Conservation (phyloP, 495 filamentous ascomycete species). For the Trichodelitschia bisporula region DNA sequence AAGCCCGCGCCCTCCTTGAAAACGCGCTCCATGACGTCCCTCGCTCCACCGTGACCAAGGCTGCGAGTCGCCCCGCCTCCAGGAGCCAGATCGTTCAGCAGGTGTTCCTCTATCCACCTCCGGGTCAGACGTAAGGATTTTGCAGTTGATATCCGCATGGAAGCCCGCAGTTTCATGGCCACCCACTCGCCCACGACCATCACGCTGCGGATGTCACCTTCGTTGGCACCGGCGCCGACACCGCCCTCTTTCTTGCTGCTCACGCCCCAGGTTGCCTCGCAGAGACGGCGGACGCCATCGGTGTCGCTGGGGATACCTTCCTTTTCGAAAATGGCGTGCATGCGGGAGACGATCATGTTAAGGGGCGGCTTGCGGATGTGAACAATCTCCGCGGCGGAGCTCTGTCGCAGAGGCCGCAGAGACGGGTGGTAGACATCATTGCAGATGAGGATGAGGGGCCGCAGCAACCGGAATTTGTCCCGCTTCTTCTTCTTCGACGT, state of each 20-base stretch:
- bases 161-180: slow-evolving; percentile 49
- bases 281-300: slow-evolving; percentile 69
- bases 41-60: slow-evolving; percentile 49
- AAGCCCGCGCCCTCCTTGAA: slow-evolving; percentile 78
- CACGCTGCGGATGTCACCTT: slow-evolving; percentile 77
- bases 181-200: slow-evolving; percentile 94
- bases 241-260: slow-evolving; percentile 33
- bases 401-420: slow-evolving; percentile 50
- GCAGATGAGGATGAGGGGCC: slow-evolving; percentile 82
- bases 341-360: slow-evolving; percentile 58
- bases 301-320: slow-evolving; percentile 70
- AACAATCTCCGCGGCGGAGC: slow-evolving; percentile 41
- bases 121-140: no score
- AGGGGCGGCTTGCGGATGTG: slow-evolving; percentile 72
- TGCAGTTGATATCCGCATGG: no score
- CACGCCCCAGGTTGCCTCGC: slow-evolving; percentile 84
- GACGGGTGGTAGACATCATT: slow-evolving; percentile 94
- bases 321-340: slow-evolving; percentile 60
- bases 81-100: slow-evolving; percentile 42
- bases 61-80: slow-evolving; percentile 57
- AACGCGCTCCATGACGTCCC: slow-evolving; percentile 62
- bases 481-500: slow-evolving; percentile 20
- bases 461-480: slow-evolving; percentile 62
- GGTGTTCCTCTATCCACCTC: slow-evolving; percentile 60
- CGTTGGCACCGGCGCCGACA: slow-evolving; percentile 30